These are phyloP conservation scores for Erodium maritimum DNA, from an alignment of 345 rosid species.

Conservation along the genomic window DNA sequence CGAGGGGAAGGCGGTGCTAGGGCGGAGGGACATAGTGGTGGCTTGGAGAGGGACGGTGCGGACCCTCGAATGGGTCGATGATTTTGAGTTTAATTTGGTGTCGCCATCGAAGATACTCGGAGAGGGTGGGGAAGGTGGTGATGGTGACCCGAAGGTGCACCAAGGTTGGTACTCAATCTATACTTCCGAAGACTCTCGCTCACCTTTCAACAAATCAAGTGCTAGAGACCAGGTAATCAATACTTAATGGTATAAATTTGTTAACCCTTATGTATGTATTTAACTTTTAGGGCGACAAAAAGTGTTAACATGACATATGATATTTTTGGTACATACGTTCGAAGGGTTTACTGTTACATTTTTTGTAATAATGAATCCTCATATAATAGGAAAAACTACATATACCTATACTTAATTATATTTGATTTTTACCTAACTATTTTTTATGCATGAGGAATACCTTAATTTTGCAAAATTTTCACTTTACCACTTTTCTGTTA, in stretches of 20 bases:
- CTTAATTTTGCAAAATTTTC: too few species aligned
- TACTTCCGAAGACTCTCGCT: constrained; percentile 54
- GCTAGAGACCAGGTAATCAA: constrained; percentile 56
- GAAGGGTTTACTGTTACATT: neutral
- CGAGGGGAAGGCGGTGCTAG: constrained; percentile 42
- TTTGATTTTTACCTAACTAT: too few species aligned
- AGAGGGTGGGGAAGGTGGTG: neutral
- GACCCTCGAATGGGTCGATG: constrained; percentile 66
- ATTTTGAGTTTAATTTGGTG: constrained; percentile 43
- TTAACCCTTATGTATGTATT: neutral
- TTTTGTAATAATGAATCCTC: neutral
- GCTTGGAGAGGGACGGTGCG: constrained; percentile 77
- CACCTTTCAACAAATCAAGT: constrained; percentile 41
- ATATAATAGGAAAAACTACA: too few species aligned
- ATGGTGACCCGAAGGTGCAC: constrained; percentile 35
- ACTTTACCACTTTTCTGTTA: too few species aligned
- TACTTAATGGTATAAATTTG: too few species aligned
- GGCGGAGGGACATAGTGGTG: constrained; percentile 77
- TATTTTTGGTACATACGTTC: neutral
- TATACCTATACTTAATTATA: too few species aligned
- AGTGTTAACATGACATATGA: too few species aligned
- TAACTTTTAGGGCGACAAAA: too few species aligned
- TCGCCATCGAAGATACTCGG: constrained; percentile 41
- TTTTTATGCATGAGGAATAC: too few species aligned
- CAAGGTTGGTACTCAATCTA: constrained; percentile 87